These are phyloP conservation scores for Leccinum disarticulatum DNA, from an alignment of 768 basidiomycete species.

Conservation along the genomic window DNA sequence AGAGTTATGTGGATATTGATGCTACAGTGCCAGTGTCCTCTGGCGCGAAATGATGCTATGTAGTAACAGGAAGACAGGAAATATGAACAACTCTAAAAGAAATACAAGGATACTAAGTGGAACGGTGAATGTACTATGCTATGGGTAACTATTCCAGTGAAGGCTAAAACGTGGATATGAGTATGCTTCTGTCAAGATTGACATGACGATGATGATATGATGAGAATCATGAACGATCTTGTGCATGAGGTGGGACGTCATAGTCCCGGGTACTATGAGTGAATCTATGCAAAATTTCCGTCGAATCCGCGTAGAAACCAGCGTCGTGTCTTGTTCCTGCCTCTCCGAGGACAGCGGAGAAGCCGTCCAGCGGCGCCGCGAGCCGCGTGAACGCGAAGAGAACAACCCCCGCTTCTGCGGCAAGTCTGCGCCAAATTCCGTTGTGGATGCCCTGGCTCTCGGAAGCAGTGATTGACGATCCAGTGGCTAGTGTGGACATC, in stretches of 20 bases:
- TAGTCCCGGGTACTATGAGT: slow-evolving; percentile 19
- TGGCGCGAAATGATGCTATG: too few relatives aligned
- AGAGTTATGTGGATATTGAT: slow-evolving; percentile 8
- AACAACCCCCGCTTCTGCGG: slow-evolving; percentile 16
- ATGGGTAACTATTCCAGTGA: slow-evolving; percentile 8
- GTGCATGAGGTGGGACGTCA: not conserved
- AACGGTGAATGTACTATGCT: slow-evolving; percentile 5
- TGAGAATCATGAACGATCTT: slow-evolving; percentile 13
- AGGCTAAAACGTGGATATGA: slow-evolving; percentile 11
- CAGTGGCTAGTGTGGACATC: slow-evolving; percentile 54
- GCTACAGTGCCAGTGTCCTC: too few relatives aligned
- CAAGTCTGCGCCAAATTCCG: slow-evolving; percentile 26
- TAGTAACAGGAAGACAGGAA: slow-evolving; percentile 1
- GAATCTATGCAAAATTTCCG: slow-evolving; percentile 39
- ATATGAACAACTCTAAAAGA: slow-evolving; percentile 2
- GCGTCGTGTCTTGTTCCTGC: slow-evolving; percentile 16
- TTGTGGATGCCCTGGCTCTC: slow-evolving; percentile 10
- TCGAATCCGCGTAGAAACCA: slow-evolving; percentile 25
- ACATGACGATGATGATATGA: slow-evolving; percentile 2
- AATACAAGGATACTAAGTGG: slow-evolving; percentile 16
- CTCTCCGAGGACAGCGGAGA: slow-evolving; percentile 13
- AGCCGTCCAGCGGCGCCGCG: slow-evolving; percentile 24
- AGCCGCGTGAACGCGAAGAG: slow-evolving; percentile 15
- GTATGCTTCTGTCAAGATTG: slow-evolving; percentile 22
- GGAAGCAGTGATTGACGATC: slow-evolving; percentile 48